Base-by-base conservation (phyloP, 495 filamentous ascomycete genomes). In the Penicillium canariense region DNA sequence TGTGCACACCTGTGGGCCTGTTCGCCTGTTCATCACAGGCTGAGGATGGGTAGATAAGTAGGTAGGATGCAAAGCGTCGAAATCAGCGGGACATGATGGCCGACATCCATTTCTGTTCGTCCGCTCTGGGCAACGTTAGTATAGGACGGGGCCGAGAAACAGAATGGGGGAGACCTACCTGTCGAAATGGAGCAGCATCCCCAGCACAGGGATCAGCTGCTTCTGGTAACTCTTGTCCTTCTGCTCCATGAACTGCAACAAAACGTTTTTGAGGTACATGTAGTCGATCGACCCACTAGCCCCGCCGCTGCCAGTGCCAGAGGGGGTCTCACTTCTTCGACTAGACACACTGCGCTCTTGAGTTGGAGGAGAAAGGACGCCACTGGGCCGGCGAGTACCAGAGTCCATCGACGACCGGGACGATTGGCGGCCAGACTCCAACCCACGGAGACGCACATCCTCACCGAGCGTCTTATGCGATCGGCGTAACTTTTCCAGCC, bases 231-330 rank as follows among this genome's bases (percentile, higher is more conserved):
- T 90, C 74, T 92, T 96, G 63, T 98, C 94, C 74, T 85, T 90
- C 67, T 94, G 88, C 77, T 97, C 91, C 66, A 98, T 69, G 62
- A 98, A 97, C 69, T 97, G 93, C 38, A 97, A 72, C 22, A 98
- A 78, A 32, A 98, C 90, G 28, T 95, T 97, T 77, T 97, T 97
- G 54, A 98, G 68, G 67, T 98, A 98, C 62, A 90, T 84, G 56
- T 86, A 87, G 68, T 98, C 89, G 48, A 86, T 79, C 38, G 70
- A 58, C 1, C 62, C 59, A 7, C 39, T 53, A 32, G 26, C 59
- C 3, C 59, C 61, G n/a, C 52, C 59, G 15, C 59, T 71, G 30
- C 59, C 62, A 20, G 55, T 56, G 18, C 62, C 71, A 30, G 68
- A 68, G 4, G 75, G 68, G 0, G 72, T 73, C 39, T 76, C 76